Conservation (phyloP, 1,284 basidiomycete species). For the Irpex sp. region DNA sequence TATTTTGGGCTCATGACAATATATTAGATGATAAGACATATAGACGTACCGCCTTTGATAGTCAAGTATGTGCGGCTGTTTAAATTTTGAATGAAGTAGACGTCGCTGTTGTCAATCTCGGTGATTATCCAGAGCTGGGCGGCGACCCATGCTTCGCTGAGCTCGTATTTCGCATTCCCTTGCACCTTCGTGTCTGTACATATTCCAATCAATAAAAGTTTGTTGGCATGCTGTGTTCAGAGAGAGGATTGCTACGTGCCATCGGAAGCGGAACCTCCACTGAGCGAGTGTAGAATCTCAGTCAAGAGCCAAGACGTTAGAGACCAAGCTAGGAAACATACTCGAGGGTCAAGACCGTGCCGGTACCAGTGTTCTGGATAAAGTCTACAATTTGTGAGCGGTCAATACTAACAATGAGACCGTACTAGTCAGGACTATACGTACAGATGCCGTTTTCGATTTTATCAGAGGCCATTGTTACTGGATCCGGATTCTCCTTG, state of each 20-base stretch:
- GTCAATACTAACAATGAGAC: not conserved
- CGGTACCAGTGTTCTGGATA: not conserved
- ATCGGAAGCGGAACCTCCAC: not conserved
- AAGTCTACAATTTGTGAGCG: not conserved
- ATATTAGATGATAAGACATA: not conserved
- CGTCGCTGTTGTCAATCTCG: not conserved
- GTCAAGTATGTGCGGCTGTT: not conserved
- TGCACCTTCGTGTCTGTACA: not conserved
- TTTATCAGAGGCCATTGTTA: too few species aligned
- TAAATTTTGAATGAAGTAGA: not conserved
- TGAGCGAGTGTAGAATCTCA: not conserved
- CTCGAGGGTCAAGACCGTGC: not conserved
- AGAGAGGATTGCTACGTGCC: not conserved
- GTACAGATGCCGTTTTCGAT: not conserved
- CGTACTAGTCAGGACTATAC: not conserved
- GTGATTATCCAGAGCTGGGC: slow-evolving; percentile 1
- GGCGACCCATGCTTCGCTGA: not conserved
- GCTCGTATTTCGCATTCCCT: slow-evolving; percentile 1
- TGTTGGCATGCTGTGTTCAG: not conserved
- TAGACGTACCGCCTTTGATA: not conserved
- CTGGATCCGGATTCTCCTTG: too few species aligned
- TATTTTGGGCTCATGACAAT: not conserved
- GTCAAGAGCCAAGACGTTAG: not conserved
- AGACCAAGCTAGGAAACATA: not conserved
- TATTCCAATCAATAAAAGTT: not conserved